Conservation (phyloP, 2,329 filamentous ascomycete species). For the Colletotrichum australisinense region DNA sequence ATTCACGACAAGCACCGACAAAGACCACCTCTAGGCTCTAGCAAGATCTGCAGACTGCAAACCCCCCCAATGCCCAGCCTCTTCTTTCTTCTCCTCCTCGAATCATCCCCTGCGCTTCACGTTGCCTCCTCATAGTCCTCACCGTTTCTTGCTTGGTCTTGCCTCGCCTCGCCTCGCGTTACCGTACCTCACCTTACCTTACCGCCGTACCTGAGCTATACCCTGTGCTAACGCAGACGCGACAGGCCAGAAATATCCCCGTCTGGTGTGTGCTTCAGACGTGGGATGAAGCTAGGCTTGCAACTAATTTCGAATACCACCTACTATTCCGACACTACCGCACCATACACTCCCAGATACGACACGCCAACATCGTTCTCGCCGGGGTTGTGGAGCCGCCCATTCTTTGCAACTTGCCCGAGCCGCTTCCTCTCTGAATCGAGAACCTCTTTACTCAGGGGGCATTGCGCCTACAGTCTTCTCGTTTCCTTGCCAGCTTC, state of each 20-base stretch:
- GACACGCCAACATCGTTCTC: slow-evolving; percentile 13
- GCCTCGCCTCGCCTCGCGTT: neutral
- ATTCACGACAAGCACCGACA: neutral
- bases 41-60: neutral
- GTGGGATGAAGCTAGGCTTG: slow-evolving; percentile 31
- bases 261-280: slow-evolving; percentile 30
- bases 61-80: slow-evolving; percentile 16
- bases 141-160: slow-evolving; percentile 15
- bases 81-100: neutral
- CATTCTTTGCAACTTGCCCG: neutral
- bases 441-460: slow-evolving; percentile 15
- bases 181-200: slow-evolving; percentile 1
- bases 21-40: neutral
- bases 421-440: slow-evolving; percentile 1
- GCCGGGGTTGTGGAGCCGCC: slow-evolving; percentile 14
- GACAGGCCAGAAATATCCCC: slow-evolving; percentile 14
- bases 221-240: neutral
- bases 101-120: slow-evolving; percentile 16
- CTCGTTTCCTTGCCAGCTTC: neutral
- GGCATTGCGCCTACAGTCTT: neutral
- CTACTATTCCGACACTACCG: slow-evolving; percentile 15
- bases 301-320: slow-evolving; percentile 27
- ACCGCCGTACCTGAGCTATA: slow-evolving; percentile 13
- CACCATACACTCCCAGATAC: neutral
- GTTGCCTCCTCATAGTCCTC: slow-evolving; percentile 22